Evolutionary conservation across 352 stramenopile species (phyloP).

Genomic region (Blastocystis sp.): DNA sequence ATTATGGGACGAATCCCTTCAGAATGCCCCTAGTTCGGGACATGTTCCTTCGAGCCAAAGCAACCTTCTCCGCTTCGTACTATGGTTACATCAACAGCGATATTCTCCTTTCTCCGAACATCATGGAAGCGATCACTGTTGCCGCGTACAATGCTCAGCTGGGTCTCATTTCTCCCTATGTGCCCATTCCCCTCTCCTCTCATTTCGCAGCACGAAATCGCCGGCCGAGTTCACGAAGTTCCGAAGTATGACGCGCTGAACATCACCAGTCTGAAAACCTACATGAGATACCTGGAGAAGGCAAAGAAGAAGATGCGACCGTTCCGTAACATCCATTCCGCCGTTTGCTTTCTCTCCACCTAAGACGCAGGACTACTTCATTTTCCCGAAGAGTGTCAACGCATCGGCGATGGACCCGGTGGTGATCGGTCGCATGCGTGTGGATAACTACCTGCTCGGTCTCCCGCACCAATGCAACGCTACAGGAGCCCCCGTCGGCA

Average conservation of each 20-base stretch:
- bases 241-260: not conserved
- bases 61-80: not conserved
- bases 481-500: not conserved
- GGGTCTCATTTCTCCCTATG: not conserved
- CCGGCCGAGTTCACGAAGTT: not conserved
- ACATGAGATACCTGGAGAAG: not conserved
- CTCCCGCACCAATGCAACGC: not conserved
- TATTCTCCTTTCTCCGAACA: not conserved
- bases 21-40: not conserved
- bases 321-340: slow-evolving; percentile 15
- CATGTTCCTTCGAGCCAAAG: not conserved
- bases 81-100: slow-evolving; percentile 53
- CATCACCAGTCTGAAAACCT: not conserved
- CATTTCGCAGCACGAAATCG: not conserved
- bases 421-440: slow-evolving; percentile 15
- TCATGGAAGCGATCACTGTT: not conserved
- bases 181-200: not conserved
- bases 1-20: not conserved
- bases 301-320: not conserved
- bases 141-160: not conserved
- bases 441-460: slow-evolving; percentile 44
- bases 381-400: not conserved
- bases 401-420: not conserved
- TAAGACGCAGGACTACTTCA: slow-evolving; percentile 44
- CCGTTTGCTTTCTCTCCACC: not conserved